A percentile compares a stretch with the other conserved stretches of the same genome.
These are phyloP conservation scores for Tricholoma terreum DNA, from an alignment of 768 basidiomycete species.

Conservation along the genomic window DNA sequence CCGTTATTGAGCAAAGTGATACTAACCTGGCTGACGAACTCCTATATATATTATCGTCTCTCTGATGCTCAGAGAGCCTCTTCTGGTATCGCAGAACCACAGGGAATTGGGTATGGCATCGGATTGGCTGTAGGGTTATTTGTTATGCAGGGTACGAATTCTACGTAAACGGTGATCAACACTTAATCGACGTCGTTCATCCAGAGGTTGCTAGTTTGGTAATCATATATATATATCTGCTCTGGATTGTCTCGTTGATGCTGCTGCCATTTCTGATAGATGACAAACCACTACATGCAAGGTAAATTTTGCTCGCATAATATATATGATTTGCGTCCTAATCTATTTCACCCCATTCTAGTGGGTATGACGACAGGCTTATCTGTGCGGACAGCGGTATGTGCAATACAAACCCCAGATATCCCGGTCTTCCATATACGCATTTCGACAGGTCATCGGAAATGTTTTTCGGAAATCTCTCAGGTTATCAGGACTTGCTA, in stretches of 20 bases:
- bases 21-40: slow-evolving; percentile 44
- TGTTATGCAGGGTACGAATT: slow-evolving; percentile 45
- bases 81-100: slow-evolving; percentile 29
- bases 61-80: slow-evolving; percentile 26
- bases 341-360: background rate
- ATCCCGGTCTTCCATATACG: background rate
- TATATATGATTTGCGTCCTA: background rate
- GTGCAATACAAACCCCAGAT: background rate
- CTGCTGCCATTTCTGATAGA: slow-evolving; percentile 10
- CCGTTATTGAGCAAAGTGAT: slow-evolving; percentile 48
- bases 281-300: slow-evolving; percentile 22
- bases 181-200: background rate
- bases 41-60: slow-evolving; percentile 36
- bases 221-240: background rate
- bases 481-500: slow-evolving; percentile 45
- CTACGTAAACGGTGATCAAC: background rate
- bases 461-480: slow-evolving; percentile 48
- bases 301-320: slow-evolving; percentile 4
- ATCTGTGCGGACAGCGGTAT: slow-evolving; percentile 18
- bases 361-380: slow-evolving; percentile 15
- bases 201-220: slow-evolving; percentile 34
- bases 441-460: slow-evolving; percentile 26
- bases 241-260: background rate
- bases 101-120: slow-evolving; percentile 49
- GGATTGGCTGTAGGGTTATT: slow-evolving; percentile 50